Conservation (phyloP, 371 early-diverging fungal genomes). For the Coemansia sp. region DNA sequence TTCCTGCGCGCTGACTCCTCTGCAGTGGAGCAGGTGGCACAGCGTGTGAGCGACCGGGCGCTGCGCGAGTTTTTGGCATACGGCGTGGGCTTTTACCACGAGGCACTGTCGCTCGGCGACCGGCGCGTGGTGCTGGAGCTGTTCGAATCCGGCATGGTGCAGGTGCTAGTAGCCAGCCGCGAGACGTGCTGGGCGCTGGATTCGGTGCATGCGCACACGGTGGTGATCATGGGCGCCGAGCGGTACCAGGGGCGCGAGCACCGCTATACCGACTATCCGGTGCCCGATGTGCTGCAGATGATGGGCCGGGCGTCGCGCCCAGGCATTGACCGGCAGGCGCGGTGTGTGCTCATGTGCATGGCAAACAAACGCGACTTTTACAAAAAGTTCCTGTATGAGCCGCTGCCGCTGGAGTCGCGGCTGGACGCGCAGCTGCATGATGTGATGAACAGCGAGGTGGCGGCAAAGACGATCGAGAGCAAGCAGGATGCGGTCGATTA, state of each 20-base stretch:
- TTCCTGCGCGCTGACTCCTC: constrained; percentile 71
- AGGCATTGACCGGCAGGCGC: constrained; percentile 62
- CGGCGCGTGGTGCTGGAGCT: constrained; percentile 72
- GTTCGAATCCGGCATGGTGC: constrained; percentile 78
- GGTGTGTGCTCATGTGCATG: constrained; percentile 92
- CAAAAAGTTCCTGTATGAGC: constrained; percentile 95
- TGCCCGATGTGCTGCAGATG: constrained; percentile 96
- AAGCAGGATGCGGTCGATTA: constrained; percentile 98
- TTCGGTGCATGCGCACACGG: constrained; percentile 71
- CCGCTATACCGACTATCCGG: constrained; percentile 91
- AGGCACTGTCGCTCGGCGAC: constrained; percentile 75
- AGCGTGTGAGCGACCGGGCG: constrained; percentile 64
- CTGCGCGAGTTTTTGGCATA: constrained; percentile 71
- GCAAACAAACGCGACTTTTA: constrained; percentile 92
- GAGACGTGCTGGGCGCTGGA: constrained; percentile 91
- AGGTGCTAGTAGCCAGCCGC: constrained; percentile 85
- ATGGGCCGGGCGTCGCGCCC: constrained; percentile 88
- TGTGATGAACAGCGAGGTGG: constrained; percentile 95
- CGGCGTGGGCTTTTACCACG: constrained; percentile 93
- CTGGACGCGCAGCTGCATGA: constrained; percentile 86
- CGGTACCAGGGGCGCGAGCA: constrained; percentile 92
- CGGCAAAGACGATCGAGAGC: constrained; percentile 89
- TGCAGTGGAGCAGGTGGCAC: constrained; percentile 56
- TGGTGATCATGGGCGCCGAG: constrained; percentile 96
- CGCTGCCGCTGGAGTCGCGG: constrained; percentile 92